phyloP scores from a whole-genome alignment of 495 filamentous ascomycete species.

The Pyronema omphalodes region DNA sequence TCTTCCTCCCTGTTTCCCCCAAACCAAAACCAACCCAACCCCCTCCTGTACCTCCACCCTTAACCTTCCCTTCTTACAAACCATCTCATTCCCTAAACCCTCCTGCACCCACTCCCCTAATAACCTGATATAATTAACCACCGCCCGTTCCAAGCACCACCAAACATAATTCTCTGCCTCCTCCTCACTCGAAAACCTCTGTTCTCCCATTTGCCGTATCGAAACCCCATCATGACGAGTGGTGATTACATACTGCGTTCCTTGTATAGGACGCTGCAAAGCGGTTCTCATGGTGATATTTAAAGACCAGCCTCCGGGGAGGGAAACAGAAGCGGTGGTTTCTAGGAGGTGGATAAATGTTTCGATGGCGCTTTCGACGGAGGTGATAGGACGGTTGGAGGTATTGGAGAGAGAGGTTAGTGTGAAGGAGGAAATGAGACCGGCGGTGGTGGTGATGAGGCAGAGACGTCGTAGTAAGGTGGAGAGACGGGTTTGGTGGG shows the following conservation, averaged over 20 bases:
- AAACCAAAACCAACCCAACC: conserved; percentile 15
- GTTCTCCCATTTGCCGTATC: conserved; percentile 17
- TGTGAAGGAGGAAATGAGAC: conserved; percentile 12
- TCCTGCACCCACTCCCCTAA: conserved; percentile 19
- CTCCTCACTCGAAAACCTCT: conserved; percentile 13
- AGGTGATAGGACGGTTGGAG: conserved; percentile 6
- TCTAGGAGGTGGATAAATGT: conserved; percentile 15
- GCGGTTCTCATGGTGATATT: conserved; percentile 19
- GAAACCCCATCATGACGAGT: conserved; percentile 20
- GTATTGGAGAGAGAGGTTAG: conserved; percentile 14
- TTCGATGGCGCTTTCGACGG: conserved; percentile 17
- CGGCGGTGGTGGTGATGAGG: conserved; percentile 12
- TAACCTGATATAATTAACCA: conserved; percentile 22
- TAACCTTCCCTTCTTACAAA: conserved; percentile 16
- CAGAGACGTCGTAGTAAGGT: conserved; percentile 23
- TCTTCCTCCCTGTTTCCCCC: conserved; percentile 15
- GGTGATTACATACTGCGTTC: conserved; percentile 18
- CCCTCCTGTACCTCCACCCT: conserved; percentile 12
- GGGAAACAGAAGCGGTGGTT: conserved; percentile 15
- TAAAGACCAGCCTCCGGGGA: conserved; percentile 20
- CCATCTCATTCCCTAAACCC: conserved; percentile 23
- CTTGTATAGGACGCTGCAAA: conserved; percentile 12
- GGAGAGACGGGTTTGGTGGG: conserved; percentile 28
- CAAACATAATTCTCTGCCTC: conserved; percentile 20
- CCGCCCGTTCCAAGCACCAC: conserved; percentile 22